Evolutionary conservation across 305 asterid species (phyloP).

Genomic region (Solanum chacoense): DNA sequence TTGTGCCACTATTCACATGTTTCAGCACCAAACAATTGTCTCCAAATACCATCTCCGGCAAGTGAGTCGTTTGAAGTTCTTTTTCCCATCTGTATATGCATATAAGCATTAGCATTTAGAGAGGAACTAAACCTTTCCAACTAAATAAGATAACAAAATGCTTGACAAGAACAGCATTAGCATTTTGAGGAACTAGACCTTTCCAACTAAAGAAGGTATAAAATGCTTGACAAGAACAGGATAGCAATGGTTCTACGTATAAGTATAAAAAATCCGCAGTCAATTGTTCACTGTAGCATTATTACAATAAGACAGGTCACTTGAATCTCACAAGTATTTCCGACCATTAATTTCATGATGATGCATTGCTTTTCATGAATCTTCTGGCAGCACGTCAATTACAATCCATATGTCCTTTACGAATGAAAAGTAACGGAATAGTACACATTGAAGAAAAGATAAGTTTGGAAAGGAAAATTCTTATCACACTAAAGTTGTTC

Average conservation of each 20-base stretch:
- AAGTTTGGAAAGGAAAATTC: not conserved
- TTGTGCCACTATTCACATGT: conserved; percentile 58
- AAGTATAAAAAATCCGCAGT: not conserved
- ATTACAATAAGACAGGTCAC: not conserved
- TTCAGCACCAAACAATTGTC: conserved; percentile 66
- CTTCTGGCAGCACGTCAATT: not conserved
- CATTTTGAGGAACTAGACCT: not conserved
- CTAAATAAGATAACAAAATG: not conserved
- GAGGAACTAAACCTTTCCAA: not conserved
- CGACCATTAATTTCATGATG: not conserved
- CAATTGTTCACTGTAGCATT: not conserved
- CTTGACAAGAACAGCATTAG: not conserved
- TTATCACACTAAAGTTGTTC: not conserved
- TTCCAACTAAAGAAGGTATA: not conserved
- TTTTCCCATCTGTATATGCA: conserved; percentile 74
- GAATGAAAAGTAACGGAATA: not conserved
- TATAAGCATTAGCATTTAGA: not conserved
- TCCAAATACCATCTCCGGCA: conserved; percentile 97
- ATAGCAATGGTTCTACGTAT: not conserved
- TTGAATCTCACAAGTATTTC: not conserved
- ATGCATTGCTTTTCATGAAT: not conserved
- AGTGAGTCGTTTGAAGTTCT: conserved; percentile 71
- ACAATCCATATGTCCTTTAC: not conserved
- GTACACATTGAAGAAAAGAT: not conserved
- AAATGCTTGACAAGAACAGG: not conserved